These are phyloP conservation scores for Rubia tinctorum DNA, from an alignment of 305 asterid species.

Conservation along the genomic window DNA sequence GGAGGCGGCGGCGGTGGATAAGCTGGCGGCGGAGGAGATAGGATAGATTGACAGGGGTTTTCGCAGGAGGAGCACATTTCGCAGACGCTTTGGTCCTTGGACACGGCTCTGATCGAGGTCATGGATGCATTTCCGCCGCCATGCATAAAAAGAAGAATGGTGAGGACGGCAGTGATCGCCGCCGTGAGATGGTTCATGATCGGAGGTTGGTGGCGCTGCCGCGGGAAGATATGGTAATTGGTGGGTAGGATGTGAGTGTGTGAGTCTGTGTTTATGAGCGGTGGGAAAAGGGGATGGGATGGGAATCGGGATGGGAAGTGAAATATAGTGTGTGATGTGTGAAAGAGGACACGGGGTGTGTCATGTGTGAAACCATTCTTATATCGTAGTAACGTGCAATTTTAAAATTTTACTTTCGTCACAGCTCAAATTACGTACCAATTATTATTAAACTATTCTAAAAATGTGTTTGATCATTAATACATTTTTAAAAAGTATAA, in stretches of 20 bases:
- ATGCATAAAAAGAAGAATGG: neutral
- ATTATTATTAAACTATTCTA: no score
- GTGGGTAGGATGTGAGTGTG: neutral
- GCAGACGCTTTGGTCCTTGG: conserved; percentile 56
- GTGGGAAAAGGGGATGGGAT: neutral
- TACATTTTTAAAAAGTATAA: no score
- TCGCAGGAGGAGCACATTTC: conserved; percentile 69
- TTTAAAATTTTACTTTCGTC: no score
- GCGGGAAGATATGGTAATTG: neutral
- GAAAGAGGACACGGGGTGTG: neutral
- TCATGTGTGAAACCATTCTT: no score
- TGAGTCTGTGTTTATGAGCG: neutral
- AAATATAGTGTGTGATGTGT: neutral
- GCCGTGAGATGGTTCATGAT: neutral
- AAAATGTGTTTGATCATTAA: no score
- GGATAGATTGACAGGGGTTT: conserved; percentile 67
- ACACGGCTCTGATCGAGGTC: conserved; percentile 35
- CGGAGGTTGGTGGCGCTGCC: neutral
- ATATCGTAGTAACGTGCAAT: no score
- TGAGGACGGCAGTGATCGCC: neutral
- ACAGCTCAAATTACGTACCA: no score
- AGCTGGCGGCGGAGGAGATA: conserved; percentile 32
- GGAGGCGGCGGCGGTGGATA: conserved; percentile 10
- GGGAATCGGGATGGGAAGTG: no score
- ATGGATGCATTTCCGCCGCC: conserved; percentile 19